These are phyloP conservation scores for Colletotrichum sojae DNA, from an alignment of 2,329 filamentous ascomycete genomes.

Conservation along the genomic window DNA sequence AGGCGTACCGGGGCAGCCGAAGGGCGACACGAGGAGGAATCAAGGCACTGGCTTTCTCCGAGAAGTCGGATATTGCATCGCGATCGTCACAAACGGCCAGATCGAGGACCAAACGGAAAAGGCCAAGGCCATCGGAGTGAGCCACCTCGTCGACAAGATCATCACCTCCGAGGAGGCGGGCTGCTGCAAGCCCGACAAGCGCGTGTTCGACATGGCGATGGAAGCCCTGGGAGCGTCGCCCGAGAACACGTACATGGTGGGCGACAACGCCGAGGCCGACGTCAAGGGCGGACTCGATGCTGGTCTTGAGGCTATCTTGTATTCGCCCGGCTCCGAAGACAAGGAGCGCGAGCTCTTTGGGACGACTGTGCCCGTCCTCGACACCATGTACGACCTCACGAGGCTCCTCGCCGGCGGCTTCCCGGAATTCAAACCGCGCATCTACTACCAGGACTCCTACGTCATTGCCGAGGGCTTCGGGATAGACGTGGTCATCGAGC, in stretches of 20 bases:
- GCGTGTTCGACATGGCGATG: neutral
- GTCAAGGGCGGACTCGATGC: conserved; percentile 7
- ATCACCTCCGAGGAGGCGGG: conserved; percentile 22
- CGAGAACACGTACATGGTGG: conserved; percentile 1
- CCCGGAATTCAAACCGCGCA: neutral
- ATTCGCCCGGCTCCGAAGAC: neutral
- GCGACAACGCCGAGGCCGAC: neutral
- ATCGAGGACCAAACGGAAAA: conserved; percentile 12
- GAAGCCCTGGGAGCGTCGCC: neutral
- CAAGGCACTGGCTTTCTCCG: neutral
- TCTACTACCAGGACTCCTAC: neutral
- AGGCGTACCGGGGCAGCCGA: neutral
- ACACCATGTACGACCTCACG: conserved; percentile 8
- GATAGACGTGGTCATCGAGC: conserved; percentile 8
- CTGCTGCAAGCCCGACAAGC: conserved; percentile 2
- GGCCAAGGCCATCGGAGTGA: conserved; percentile 8
- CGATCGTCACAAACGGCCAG: conserved; percentile 21
- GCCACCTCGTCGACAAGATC: conserved; percentile 21
- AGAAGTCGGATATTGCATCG: conserved; percentile 10
- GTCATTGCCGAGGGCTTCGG: neutral
- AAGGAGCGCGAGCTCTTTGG: neutral
- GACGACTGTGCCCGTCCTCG: neutral
- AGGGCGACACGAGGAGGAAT: conserved; percentile 9
- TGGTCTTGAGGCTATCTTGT: neutral
- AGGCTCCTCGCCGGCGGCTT: too few relatives aligned